Base-by-base conservation (phyloP, 1,284 basidiomycete species). In the Cerrena zonata region DNA sequence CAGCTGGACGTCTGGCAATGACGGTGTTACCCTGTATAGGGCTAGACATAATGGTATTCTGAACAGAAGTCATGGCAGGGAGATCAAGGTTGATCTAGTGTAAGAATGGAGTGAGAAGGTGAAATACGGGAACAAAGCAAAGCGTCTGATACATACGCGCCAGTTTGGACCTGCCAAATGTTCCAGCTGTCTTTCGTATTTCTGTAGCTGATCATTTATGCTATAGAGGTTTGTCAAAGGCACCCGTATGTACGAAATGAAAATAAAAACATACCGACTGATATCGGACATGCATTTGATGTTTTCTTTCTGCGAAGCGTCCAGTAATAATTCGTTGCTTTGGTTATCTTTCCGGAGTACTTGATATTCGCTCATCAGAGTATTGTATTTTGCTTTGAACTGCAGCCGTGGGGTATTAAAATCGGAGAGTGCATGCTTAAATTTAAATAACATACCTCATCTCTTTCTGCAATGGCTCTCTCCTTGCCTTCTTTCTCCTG, bases 251-350 rank as follows among this genome's bases (percentile, higher is more conserved):
- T 34, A 42, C 23, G 18, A 45, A 18, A 23, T 26, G 30, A 34
- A 22, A 7, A 45, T 5, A 18, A 15, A 25, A 45, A 45, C 43
- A 23, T 26, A 45, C 43, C 43, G 43, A 23, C 11, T 26, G 5
- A 45, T 13, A 11, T 45, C 43, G 11, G 43, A n/a, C 43, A 45
- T 45, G 23, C 21, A 45, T 26, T 26, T 45, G 30, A 34, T 34
- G 15, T 89, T 89, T 68, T 89, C 86, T 47, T 84, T 69, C 56
- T 88, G 86, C 0, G 85, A 88, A 0, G 86, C 87, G 53, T 85
- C 78, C 0, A 89, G 65, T 2, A 89, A 68, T 12, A 89, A 68
- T 36, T 88, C 86, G 0, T 88, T 69, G 52, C 84, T 84, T 58
- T 79, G 80, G 58, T 82, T 80, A 57, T 89, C 86, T 58, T 78